Base-by-base conservation (phyloP, 2,329 filamentous ascomycete species). In the Fusarium tricinctum region DNA sequence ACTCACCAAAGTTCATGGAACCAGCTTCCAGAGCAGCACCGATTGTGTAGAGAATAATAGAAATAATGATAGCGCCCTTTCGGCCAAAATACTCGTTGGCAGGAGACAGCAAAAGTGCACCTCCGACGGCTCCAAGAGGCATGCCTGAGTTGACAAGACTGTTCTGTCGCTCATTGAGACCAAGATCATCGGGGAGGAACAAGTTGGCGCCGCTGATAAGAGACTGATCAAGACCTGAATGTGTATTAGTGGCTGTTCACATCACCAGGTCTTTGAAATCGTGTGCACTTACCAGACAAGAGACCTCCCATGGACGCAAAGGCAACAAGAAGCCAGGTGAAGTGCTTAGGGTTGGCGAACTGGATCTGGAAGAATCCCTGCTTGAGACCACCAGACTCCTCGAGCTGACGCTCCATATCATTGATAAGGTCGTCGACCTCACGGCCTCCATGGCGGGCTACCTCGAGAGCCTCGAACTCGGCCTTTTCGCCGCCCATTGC, bases 241-340 rank as follows among this genome's bases (percentile, higher is more conserved):
- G 92, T 9, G 17, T 17, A 6, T 35, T 35, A 35, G 6, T 17
- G 33, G 17, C 14, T 35, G 28, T 13, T 13, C 28, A 30, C 13
- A 30, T 30, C 3, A 10, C 3, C 17, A 15, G 8, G 1, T 15
- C 15, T 35, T 35, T 35, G 15, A 35, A 7, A 3, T 17, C 6
- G 7, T 17, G 14, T n/a, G 33, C 8, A n/a, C 15, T n/a, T n/a
- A 35, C 33, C 35, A 10, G 35, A 38, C 35, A 38, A 85, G 22
- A 93, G 80, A 75, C 91, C 91, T 49, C 91, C 90, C 88, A 92
- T 91, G 17, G 88, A 91, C n/a, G 90, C 90, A 70, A 92, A 92
- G 2, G 84, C 87, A 44, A 91, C 89, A 15, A 92, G 83, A 17
- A 91, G 78, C 81, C 85, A 91, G 26, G 90, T 92, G 76, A 92